Conservation (phyloP, 139 green algal genomes). For the Chlorella sp. region DNA sequence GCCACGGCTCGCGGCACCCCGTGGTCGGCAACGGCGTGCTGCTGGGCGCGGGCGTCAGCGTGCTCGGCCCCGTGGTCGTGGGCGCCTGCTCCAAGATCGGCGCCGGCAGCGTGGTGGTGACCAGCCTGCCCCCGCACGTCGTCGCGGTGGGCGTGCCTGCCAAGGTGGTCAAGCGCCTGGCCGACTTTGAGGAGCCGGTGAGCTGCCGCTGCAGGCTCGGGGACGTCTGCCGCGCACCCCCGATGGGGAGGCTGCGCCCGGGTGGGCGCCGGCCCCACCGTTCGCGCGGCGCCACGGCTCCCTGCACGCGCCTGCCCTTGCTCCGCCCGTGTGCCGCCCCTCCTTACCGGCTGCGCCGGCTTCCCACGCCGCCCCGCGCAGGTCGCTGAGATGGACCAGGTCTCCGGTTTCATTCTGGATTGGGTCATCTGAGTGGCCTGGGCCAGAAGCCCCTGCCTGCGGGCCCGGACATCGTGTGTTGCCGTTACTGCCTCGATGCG, state of each 20-base stretch:
- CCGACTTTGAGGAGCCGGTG: conserved; percentile 62
- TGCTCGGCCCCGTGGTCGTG: conserved; percentile 80
- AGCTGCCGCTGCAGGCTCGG: conserved; percentile 79
- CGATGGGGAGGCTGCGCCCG: neutral
- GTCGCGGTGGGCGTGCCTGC: conserved; percentile 92
- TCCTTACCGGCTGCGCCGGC: neutral
- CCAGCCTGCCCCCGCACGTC: conserved; percentile 74
- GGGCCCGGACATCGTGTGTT: no score
- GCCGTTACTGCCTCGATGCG: no score
- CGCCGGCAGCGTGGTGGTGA: conserved; percentile 85
- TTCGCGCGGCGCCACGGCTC: neutral
- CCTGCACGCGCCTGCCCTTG: neutral
- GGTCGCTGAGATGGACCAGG: conserved; percentile 50
- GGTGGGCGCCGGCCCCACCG: neutral
- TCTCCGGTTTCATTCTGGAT: conserved; percentile 53
- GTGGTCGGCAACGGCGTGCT: conserved; percentile 86
- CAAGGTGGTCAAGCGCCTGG: conserved; percentile 66
- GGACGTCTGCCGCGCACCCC: neutral
- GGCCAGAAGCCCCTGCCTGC: no score
- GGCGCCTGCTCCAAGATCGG: conserved; percentile 85
- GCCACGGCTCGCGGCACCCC: conserved; percentile 69
- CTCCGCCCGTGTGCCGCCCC: neutral
- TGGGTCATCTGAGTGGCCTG: conserved; percentile 83
- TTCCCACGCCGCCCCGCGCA: neutral
- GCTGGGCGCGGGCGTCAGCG: conserved; percentile 82